Conservation (phyloP, 805 yeast species). For the Wickerhamomyces silvicola region DNA sequence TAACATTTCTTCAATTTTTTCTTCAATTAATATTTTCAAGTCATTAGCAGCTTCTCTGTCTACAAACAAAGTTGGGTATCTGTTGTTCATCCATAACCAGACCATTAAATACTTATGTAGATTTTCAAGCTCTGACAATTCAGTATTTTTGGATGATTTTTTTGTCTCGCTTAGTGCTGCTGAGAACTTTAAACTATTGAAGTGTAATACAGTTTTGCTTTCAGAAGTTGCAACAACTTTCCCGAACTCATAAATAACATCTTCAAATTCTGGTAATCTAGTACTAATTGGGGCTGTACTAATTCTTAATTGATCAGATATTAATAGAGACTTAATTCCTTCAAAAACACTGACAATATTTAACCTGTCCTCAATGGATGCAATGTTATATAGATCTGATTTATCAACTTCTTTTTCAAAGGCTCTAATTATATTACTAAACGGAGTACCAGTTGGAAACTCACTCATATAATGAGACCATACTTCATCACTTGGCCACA, state of each 20-base stretch:
- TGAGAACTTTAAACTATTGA: constrained; percentile 17
- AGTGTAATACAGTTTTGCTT: constrained; percentile 53
- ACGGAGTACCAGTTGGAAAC: constrained; percentile 44
- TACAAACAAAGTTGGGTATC: constrained; percentile 77
- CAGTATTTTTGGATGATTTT: neutral
- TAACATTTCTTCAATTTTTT: constrained; percentile 34
- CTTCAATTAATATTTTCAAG: constrained; percentile 62
- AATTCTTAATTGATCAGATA: constrained; percentile 51
- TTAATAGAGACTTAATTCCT: constrained; percentile 34
- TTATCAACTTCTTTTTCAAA: constrained; percentile 35
- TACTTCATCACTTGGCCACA: constrained; percentile 78
- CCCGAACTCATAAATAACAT: constrained; percentile 50
- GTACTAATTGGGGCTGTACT: constrained; percentile 58
- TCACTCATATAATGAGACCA: constrained; percentile 61
- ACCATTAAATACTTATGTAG: constrained; percentile 62
- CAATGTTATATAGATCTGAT: constrained; percentile 27
- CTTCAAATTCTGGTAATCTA: constrained; percentile 34
- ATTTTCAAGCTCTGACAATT: constrained; percentile 40
- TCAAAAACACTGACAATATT: constrained; percentile 35
- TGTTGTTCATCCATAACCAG: constrained; percentile 79
- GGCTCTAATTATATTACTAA: constrained; percentile 39
- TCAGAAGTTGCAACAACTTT: constrained; percentile 23
- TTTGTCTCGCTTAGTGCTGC: constrained; percentile 1
- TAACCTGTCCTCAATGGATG: constrained; percentile 31
- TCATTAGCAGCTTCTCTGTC: constrained; percentile 72